Conservation (phyloP, 139 green algal genomes). For the Mesostigma viride region DNA sequence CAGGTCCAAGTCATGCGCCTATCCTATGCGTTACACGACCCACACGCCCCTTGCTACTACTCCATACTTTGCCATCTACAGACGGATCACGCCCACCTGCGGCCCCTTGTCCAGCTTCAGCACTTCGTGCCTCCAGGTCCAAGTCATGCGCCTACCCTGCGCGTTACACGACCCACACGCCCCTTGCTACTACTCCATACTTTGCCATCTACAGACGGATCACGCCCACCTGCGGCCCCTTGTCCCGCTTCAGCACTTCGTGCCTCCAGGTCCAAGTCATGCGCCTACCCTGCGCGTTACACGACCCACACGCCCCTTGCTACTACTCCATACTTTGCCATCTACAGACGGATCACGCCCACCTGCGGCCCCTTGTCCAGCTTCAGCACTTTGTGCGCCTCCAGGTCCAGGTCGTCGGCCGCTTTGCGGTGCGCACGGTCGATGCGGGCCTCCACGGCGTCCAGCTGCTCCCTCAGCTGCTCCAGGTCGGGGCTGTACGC, state of each 20-base stretch:
- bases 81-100: too few relatives aligned
- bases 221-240: constrained; percentile 16
- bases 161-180: constrained; percentile 1
- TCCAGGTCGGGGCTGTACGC: constrained; percentile 60
- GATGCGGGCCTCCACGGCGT: constrained; percentile 49
- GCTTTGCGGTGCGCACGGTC: constrained; percentile 24
- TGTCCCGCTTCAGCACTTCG: constrained; percentile 36
- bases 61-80: background rate
- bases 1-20: too few relatives aligned
- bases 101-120: constrained; percentile 43
- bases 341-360: too few relatives aligned
- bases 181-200: background rate
- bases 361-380: constrained; percentile 33
- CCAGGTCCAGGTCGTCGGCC: constrained; percentile 53
- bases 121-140: too few relatives aligned
- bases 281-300: too few relatives aligned
- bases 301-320: background rate
- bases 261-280: constrained; percentile 52
- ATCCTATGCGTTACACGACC: constrained; percentile 9
- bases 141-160: too few relatives aligned
- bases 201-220: too few relatives aligned
- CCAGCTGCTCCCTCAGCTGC: constrained; percentile 43
- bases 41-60: background rate
- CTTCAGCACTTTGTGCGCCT: constrained; percentile 23
- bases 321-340: background rate